Evolutionary conservation across 2,329 filamentous ascomycete genomes (phyloP).

Genomic region (Cercospora canescens): DNA sequence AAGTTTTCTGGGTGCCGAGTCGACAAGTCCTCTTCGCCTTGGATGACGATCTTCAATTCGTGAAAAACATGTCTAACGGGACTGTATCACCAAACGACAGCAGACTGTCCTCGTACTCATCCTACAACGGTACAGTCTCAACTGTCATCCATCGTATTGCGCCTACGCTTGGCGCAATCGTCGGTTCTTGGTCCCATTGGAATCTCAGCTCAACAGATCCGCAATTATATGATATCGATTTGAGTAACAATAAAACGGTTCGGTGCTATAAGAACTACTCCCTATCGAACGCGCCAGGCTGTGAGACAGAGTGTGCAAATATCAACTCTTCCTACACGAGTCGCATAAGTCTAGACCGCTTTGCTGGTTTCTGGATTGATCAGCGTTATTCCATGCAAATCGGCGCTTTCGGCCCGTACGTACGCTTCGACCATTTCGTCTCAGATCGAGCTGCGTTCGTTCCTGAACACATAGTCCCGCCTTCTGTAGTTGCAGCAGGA

Average conservation of each 20-base stretch:
- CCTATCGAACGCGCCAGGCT: neutral
- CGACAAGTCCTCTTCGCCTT: constrained; percentile 22
- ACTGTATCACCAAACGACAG: neutral
- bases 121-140: constrained; percentile 17
- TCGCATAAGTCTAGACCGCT: neutral
- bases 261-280: neutral
- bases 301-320: neutral
- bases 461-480: neutral
- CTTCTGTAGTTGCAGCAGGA: neutral
- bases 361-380: neutral
- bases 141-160: constrained; percentile 19
- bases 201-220: too few relatives aligned
- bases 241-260: neutral
- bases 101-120: neutral
- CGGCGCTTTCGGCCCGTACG: neutral
- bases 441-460: neutral
- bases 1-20: constrained; percentile 23
- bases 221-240: neutral
- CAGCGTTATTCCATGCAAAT: neutral
- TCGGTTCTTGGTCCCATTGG: neutral
- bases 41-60: constrained; percentile 8
- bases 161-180: constrained; percentile 19
- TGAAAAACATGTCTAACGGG: neutral
- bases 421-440: neutral
- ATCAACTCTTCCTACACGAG: neutral